Evolutionary conservation across 2,329 filamentous ascomycete genomes (phyloP), one percentile per base, ranked within the genome.

Genomic region (Stagonosporopsis rhizophila): DNA sequence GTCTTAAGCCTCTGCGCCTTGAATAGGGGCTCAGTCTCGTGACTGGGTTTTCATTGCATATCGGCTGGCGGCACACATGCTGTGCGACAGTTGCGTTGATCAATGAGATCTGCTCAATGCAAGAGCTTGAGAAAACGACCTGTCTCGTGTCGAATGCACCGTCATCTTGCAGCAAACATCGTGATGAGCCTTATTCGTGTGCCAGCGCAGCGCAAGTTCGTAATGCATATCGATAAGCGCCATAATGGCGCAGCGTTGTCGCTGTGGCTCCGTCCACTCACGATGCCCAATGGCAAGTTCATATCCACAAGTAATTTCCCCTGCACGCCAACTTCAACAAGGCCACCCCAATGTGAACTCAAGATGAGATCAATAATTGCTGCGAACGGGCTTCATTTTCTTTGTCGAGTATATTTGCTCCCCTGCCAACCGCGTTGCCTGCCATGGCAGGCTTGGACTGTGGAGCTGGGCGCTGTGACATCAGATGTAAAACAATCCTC

Each of bases 241-340:
- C 49, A 59, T 41, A 48, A 41, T 40, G 41, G 53, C 44, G 58
- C 60, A 27, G 63, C 60, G 59, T 44, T 58, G 58, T 56, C 49
- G 60, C 56, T 57, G 47, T 55, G 41, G 56, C 57, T 48, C 56
- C 38, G 56, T 52, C 69, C 64, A 69, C 54, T 66, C 44, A 32
- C 30, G 14, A 2, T 14, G 30, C 15, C 30, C 15, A 11, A n/a
- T 14, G 12, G 14, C 28, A 41, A 55, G 45, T 53, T 53, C 50
- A 28, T 58, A 54, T 56, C 69, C 68, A 70, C 65, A 64, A 60
- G 58, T 66, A 68, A 72, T 72, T 65, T 72, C 68, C 65, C 56
- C 14, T 39, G 28, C 35, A 52, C 58, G 50, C 66, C 69, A 69
- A 67, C 63, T 56, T 51, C 52, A 64, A 56, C 45, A 46, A 56